A percentile compares a stretch with the other conserved stretches of the same genome.
phyloP scores from a whole-genome alignment of 352 stramenopile species.

The Pythium phragmiticola region DNA sequence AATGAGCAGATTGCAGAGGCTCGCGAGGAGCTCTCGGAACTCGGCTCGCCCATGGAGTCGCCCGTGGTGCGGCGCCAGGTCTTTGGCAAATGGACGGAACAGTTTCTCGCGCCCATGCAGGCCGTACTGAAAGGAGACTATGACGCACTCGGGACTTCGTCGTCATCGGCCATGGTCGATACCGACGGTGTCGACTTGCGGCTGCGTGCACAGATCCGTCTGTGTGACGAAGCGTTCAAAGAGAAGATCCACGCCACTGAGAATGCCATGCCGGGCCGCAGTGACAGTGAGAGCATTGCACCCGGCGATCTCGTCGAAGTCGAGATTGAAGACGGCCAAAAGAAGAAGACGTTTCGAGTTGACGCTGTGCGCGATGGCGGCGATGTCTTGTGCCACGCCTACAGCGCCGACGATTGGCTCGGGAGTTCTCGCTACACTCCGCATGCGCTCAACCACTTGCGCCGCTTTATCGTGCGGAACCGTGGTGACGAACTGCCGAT shows the following conservation, averaged over 20 bases:
- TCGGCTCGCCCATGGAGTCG: slow-evolving; percentile 29
- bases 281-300: background rate
- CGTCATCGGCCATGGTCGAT: background rate
- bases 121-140: slow-evolving; percentile 39
- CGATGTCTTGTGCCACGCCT: slow-evolving; percentile 9
- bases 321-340: background rate
- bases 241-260: slow-evolving; percentile 7
- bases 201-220: slow-evolving; percentile 34
- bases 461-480: slow-evolving; percentile 23
- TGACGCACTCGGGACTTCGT: slow-evolving; percentile 8
- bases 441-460: slow-evolving; percentile 18
- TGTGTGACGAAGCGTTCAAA: slow-evolving; percentile 34
- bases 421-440: slow-evolving; percentile 3
- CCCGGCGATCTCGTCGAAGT: slow-evolving; percentile 14
- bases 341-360: background rate
- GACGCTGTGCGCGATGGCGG: background rate
- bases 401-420: slow-evolving; percentile 7
- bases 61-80: slow-evolving; percentile 26
- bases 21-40: slow-evolving; percentile 18
- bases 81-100: slow-evolving; percentile 34
- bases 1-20: slow-evolving; percentile 26
- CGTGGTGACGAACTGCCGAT: slow-evolving; percentile 26
- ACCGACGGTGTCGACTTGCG: slow-evolving; percentile 18
- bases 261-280: slow-evolving; percentile 1
- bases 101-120: slow-evolving; percentile 38